Evolutionary conservation across 805 yeast genomes (phyloP).

Genomic region (Suhomyces pyralidae): DNA sequence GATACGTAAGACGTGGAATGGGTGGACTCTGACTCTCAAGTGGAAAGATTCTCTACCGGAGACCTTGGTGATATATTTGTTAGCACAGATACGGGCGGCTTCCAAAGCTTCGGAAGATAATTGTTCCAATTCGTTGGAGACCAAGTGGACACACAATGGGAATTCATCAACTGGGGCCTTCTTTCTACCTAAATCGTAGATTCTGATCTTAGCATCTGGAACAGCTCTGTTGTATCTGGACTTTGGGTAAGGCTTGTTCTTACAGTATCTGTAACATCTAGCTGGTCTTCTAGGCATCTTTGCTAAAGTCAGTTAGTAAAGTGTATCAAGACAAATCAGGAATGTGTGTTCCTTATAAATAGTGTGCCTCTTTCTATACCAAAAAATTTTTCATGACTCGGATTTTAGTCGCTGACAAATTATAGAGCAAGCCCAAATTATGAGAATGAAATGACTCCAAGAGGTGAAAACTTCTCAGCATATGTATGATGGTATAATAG

Average conservation of each 20-base stretch:
- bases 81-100: constrained; percentile 99
- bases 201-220: constrained; percentile 99
- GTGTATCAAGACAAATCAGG: not conserved
- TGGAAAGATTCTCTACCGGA: constrained; percentile 99
- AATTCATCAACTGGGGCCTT: constrained; percentile 99
- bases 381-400: constrained; percentile 1
- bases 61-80: constrained; percentile 97
- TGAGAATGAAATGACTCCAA: not conserved
- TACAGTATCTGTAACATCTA: constrained; percentile 99
- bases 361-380: not conserved
- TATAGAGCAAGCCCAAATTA: not conserved
- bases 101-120: constrained; percentile 99
- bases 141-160: constrained; percentile 99
- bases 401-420: not conserved
- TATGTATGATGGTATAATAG: not conserved
- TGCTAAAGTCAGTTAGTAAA: constrained; percentile 36
- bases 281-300: constrained; percentile 99
- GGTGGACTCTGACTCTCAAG: constrained; percentile 99
- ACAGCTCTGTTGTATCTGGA: constrained; percentile 99
- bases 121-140: constrained; percentile 99
- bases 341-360: not conserved
- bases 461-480: not conserved
- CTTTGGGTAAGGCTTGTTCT: constrained; percentile 99
- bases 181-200: constrained; percentile 99
- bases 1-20: constrained; percentile 99